Conservation (phyloP, 208 protist genomes). For the Phytomonas sp. region DNA sequence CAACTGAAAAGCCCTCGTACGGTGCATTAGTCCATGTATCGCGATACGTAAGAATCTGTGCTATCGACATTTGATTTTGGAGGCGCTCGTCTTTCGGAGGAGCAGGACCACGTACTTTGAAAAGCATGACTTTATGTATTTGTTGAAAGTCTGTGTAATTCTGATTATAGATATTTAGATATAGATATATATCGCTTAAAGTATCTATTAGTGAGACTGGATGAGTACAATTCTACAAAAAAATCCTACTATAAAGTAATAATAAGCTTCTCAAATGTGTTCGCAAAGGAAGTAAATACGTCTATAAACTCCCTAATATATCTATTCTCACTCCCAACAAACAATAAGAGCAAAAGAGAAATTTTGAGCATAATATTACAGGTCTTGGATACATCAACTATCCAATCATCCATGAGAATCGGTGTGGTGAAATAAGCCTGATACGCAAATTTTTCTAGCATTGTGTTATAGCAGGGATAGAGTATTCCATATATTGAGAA, state of each 20-base stretch:
- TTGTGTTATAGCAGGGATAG: background rate
- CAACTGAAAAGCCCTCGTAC: slow-evolving; percentile 61
- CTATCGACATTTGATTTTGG: slow-evolving; percentile 66
- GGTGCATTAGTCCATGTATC: slow-evolving; percentile 70
- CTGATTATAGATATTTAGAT: slow-evolving; percentile 1
- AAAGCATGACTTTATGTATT: slow-evolving; percentile 37
- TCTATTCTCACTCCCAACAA: background rate
- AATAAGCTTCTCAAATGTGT: background rate
- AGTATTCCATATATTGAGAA: background rate
- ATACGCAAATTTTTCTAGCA: background rate
- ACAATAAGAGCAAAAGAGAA: slow-evolving; percentile 15
- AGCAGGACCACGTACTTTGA: slow-evolving; percentile 49
- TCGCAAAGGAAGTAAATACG: slow-evolving; percentile 5
- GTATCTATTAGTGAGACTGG: background rate
- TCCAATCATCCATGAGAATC: background rate
- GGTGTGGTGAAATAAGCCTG: background rate
- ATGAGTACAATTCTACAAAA: slow-evolving; percentile 1
- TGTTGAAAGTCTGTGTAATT: background rate
- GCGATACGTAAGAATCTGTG: slow-evolving; percentile 70
- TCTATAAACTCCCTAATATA: background rate
- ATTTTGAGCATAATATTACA: too few species aligned
- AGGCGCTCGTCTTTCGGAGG: slow-evolving; percentile 58
- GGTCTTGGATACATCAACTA: background rate
- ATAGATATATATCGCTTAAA: slow-evolving; percentile 5
- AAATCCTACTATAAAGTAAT: slow-evolving; percentile 5